These are phyloP conservation scores for Gossypium raimondii DNA, from an alignment of 345 rosid genomes.

Conservation along the genomic window DNA sequence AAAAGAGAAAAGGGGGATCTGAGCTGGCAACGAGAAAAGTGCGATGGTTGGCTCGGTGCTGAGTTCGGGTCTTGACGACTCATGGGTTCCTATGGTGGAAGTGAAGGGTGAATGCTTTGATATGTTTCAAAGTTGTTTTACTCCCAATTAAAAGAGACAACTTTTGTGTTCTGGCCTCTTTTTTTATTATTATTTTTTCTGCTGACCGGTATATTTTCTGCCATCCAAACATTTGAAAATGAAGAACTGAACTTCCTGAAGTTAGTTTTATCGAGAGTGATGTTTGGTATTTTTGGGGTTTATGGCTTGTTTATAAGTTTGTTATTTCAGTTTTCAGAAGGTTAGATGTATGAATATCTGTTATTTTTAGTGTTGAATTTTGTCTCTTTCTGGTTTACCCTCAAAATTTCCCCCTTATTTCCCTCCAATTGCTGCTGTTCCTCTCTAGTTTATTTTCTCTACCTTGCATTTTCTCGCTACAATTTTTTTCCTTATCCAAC, in stretches of 20 bases:
- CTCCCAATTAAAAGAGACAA: no score
- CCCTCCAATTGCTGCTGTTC: neutral
- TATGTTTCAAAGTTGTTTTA: neutral
- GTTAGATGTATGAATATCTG: neutral
- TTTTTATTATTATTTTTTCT: neutral
- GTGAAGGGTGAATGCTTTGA: neutral
- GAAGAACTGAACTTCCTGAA: no score
- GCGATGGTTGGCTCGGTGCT: neutral
- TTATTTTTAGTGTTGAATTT: neutral
- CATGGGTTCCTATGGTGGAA: neutral
- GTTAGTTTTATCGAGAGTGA: neutral
- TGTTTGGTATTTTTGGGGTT: neutral
- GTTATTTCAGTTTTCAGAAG: neutral
- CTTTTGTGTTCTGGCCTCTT: no score
- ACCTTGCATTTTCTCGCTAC: neutral
- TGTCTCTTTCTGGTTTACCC: conserved; percentile 4
- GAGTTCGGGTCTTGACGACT: neutral
- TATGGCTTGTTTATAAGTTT: neutral
- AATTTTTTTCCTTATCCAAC: neutral
- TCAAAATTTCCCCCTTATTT: neutral
- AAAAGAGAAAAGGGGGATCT: neutral
- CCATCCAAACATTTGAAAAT: no score
- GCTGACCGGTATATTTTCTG: no score
- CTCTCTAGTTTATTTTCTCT: neutral
- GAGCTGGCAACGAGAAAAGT: neutral